These are phyloP conservation scores for Malus domestica DNA, from an alignment of 306 rosid species.

Conservation along the genomic window ASM211411v1 NC_041804.1:7859501-7860000, in stretches of 20 bases:
- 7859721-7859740: conserved; percentile 98
- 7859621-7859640: conserved; percentile 78
- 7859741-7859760: conserved; percentile 58
- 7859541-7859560: conserved; percentile 92
- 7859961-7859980: neutral
- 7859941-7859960: conserved; percentile 11
- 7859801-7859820: neutral
- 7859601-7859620: conserved; percentile 92
- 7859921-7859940: conserved; percentile 46
- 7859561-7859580: conserved; percentile 80
- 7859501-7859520: conserved; percentile 76
- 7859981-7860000: neutral
- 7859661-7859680: neutral
- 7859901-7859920: conserved; percentile 71
- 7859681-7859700: conserved; percentile 19
- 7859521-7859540: conserved; percentile 79
- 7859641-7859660: conserved; percentile 5
- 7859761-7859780: conserved; percentile 44
- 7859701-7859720: conserved; percentile 43
- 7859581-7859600: conserved; percentile 97
- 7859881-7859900: conserved; percentile 85
- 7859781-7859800: neutral
- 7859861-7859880: conserved; percentile 71
- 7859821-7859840: conserved; percentile 37
- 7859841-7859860: conserved; percentile 59